phyloP scores from a whole-genome alignment of 768 basidiomycete species.

The Lanmaoa rubissima region DNA sequence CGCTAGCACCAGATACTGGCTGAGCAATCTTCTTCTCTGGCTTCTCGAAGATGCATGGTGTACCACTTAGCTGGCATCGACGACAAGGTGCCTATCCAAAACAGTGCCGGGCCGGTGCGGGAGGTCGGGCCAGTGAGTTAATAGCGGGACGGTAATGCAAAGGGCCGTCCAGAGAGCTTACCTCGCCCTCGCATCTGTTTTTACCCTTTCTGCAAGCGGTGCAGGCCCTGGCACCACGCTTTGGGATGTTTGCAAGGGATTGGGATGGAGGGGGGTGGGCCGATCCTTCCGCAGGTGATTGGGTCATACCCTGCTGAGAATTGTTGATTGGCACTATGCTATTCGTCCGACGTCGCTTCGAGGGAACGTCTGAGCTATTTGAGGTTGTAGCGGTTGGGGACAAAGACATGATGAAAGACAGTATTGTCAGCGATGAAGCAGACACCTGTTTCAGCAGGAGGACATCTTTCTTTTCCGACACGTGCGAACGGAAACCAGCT shows the following conservation, averaged over 20 bases:
- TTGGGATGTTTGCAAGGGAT: constrained; percentile 66
- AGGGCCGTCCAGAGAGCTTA: constrained; percentile 39
- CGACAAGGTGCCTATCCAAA: constrained; percentile 77
- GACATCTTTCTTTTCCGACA: constrained; percentile 12
- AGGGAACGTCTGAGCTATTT: constrained; percentile 51
- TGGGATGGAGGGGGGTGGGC: constrained; percentile 29
- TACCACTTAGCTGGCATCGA: constrained; percentile 81
- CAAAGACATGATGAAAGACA: constrained; percentile 52
- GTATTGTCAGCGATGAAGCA: constrained; percentile 15
- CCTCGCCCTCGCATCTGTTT: constrained; percentile 93
- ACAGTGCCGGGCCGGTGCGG: constrained; percentile 70
- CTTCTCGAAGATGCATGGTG: constrained; percentile 84
- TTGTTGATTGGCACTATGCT: constrained; percentile 20
- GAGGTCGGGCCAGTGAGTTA: constrained; percentile 63
- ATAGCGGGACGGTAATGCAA: constrained; percentile 42
- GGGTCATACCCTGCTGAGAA: constrained; percentile 29
- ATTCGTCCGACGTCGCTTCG: constrained; percentile 58
- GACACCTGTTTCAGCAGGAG: constrained; percentile 11
- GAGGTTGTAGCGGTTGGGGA: constrained; percentile 59
- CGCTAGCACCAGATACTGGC: constrained; percentile 57
- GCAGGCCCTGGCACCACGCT: constrained; percentile 87
- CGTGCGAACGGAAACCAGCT: constrained; percentile 15
- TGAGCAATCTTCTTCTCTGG: constrained; percentile 82
- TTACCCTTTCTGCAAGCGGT: constrained; percentile 89
- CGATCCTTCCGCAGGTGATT: constrained; percentile 36